A percentile compares a stretch with the other conserved stretches of the same genome.
phyloP scores from a whole-genome alignment of 2,329 filamentous ascomycete species.

The Pyricularia pennisetigena region DNA sequence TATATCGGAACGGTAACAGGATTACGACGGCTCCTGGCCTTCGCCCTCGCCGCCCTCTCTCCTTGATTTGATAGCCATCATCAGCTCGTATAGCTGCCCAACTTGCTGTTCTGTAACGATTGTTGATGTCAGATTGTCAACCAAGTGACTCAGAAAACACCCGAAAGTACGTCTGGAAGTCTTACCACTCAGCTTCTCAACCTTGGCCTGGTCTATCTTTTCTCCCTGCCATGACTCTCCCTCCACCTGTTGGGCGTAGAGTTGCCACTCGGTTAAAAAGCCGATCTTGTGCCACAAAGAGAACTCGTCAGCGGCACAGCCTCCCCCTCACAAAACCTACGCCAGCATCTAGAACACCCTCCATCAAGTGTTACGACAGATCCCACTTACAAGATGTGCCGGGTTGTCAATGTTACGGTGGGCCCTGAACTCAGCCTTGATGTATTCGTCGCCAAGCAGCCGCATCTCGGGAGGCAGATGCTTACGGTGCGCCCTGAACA shows the following conservation, averaged over 20 bases:
- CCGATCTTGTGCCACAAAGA: slow-evolving; percentile 54
- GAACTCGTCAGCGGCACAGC: neutral
- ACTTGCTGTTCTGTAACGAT: slow-evolving; percentile 69
- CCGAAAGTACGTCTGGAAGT: slow-evolving; percentile 11
- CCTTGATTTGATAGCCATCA: slow-evolving; percentile 61
- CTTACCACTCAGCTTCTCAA: slow-evolving; percentile 91
- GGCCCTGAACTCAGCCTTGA: slow-evolving; percentile 84
- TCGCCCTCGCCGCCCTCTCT: slow-evolving; percentile 10
- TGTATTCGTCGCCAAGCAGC: slow-evolving; percentile 80
- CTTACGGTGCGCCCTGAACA: slow-evolving; percentile 79
- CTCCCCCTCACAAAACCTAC: neutral
- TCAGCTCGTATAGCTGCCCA: slow-evolving; percentile 86
- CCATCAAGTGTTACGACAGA: neutral
- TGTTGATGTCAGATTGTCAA: slow-evolving; percentile 6
- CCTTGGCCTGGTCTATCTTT: slow-evolving; percentile 71
- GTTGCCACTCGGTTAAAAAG: slow-evolving; percentile 93
- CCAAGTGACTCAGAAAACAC: neutral
- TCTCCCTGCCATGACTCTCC: slow-evolving; percentile 78
- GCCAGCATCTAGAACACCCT: neutral
- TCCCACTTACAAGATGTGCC: slow-evolving; percentile 63
- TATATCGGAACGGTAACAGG: neutral
- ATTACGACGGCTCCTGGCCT: neutral
- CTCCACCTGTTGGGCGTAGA: slow-evolving; percentile 87
- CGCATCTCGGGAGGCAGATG: slow-evolving; percentile 66
- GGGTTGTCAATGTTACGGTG: slow-evolving; percentile 83